Evolutionary conservation across 2,329 filamentous ascomycete species (phyloP), one percentile per base, ranked within the genome.

Genomic region (Emergomyces orientalis): DNA sequence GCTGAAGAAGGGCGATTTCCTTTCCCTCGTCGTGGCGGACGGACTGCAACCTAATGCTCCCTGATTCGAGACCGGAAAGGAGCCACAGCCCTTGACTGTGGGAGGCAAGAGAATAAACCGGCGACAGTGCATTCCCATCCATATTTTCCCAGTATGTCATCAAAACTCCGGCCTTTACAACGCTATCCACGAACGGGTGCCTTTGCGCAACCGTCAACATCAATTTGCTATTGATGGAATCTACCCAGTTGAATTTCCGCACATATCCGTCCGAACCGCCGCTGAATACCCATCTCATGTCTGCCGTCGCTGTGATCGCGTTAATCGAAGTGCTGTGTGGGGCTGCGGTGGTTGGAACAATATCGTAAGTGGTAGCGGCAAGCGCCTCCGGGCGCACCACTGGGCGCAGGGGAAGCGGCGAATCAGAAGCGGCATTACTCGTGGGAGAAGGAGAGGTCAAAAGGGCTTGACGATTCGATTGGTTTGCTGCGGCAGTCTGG

Each of bases 71-170:
- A 0, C 94, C 94, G 0, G 91, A 94, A 0, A 99, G 81, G 11
- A 97, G 79, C 94, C 94, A 99, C 2, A 97, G 78, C 0, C 90
- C 91, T 70, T 94, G 86, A 54, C 90, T 91, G 65, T 99, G 91
- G 5, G 95, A 88, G 1, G 94, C 94, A 32, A 99, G 80, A 7
- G 92, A 96, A 75, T 99, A 99, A 0, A 99, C 93, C 0, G 94
- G 91, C 11, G 91, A 96, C n/a, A 93, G 76, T 5, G 76, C 72
- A 55, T 77, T 76, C 1, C 86, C 84, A 72, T 99, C 93, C 73
- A 97, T 92, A 70, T 97, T 99, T 75, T 97, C 94, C 94, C 94
- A 99, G 75, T 99, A 99, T 60, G 90, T 96, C 83, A 97, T 87
- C 59, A 97, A 78, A 6, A 96, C 90, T 1, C 92, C 94, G 1